Base-by-base conservation (phyloP, 805 yeast species). In the Ogataea angusta region DNA sequence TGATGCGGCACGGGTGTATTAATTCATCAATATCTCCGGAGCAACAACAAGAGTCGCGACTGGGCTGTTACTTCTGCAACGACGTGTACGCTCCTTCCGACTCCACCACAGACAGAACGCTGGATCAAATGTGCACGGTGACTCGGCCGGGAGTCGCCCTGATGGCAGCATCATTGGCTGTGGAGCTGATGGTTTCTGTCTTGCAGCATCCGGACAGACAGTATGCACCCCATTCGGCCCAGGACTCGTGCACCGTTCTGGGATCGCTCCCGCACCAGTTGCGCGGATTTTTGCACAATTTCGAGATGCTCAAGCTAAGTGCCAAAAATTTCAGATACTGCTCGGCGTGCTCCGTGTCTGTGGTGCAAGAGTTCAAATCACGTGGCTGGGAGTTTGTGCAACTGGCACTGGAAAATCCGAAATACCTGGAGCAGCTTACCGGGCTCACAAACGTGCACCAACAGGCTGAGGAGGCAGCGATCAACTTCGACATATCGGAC, bases 51-150 rank as follows among this genome's bases (percentile, higher is more conserved):
- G 58, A 51, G n/a, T 53, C 57, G 2, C 67, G 82, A 27, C 62
- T 90, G 30, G 99, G 99, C 0, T 93, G 99, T 61, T 93, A 93
- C 64, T 93, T 84, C 62, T 93, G 99, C 63, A 87, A 88, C 59
- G 99, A 93, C 59, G 90, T 93, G 7, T 88, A 88, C 38, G 98
- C 97, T 0, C 99, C 99, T 0, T 69, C 79, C 2, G 95, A 93
- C 59, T 83, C 95, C 43, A 64, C 87, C n/a, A 72, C 86, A 0
- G 95, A 89, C 55, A 71, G 95, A 37, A 85, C 97, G 0, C 67
- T 93, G 42, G 99, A 93, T 63, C 98, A 93, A 62, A 93, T 93
- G 97, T 93, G 99, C 57, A 93, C 99, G 0, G 99, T 93, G 1
- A 93, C 99, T 0, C 70, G 99, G 29, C 98, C 99, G 0, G 99